These are phyloP conservation scores for Termitomyces titanicus DNA, from an alignment of 768 basidiomycete genomes.

Conservation along the genomic window DNA sequence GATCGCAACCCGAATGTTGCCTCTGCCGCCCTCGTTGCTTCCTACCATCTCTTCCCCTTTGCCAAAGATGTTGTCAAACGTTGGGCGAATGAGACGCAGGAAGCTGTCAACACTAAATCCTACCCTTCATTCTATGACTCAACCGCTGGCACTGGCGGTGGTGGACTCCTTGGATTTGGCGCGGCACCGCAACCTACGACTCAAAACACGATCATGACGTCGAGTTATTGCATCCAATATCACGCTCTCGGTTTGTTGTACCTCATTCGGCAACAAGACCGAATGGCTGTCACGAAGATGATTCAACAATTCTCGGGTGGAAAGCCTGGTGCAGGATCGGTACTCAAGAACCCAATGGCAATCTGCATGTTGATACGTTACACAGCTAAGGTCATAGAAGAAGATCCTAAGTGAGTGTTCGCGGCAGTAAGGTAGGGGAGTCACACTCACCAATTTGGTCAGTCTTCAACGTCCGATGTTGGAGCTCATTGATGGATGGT, in stretches of 20 bases:
- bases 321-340: slow-evolving; percentile 77
- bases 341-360: slow-evolving; percentile 93
- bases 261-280: slow-evolving; percentile 92
- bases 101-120: slow-evolving; percentile 89
- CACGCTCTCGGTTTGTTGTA: slow-evolving; percentile 94
- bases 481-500: slow-evolving; percentile 90
- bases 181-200: slow-evolving; percentile 48
- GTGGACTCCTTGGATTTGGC: slow-evolving; percentile 75
- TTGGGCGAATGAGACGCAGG: slow-evolving; percentile 99
- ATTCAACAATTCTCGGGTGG: slow-evolving; percentile 95
- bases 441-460: neutral
- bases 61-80: slow-evolving; percentile 96
- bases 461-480: slow-evolving; percentile 92
- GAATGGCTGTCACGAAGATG: slow-evolving; percentile 99
- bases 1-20: slow-evolving; percentile 95
- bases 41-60: slow-evolving; percentile 92
- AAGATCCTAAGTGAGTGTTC: slow-evolving; percentile 90
- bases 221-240: slow-evolving; percentile 94
- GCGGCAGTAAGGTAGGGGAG: neutral
- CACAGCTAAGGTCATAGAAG: slow-evolving; percentile 98
- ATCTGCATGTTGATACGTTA: slow-evolving; percentile 98
- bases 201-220: slow-evolving; percentile 78
- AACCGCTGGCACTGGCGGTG: slow-evolving; percentile 28
- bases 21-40: slow-evolving; percentile 93
- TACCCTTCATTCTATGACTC: slow-evolving; percentile 64